Percentiles rank a stretch among this genome's conserved stretches.
Conservation (phyloP, 2,329 filamentous ascomycete genomes). For the Biscogniauxia marginata region DNA sequence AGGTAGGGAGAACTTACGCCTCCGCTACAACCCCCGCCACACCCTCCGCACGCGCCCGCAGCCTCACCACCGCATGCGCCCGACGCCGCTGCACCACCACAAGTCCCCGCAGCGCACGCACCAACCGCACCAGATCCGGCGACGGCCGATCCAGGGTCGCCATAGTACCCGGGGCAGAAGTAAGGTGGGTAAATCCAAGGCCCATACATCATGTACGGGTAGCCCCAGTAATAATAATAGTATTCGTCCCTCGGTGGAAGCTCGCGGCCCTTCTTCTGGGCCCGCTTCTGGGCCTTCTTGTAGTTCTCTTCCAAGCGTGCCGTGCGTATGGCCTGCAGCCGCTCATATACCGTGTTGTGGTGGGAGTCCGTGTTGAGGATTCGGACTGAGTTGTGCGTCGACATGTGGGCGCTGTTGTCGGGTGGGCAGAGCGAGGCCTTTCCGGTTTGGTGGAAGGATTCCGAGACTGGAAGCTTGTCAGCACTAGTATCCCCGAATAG, state of each 20-base stretch:
- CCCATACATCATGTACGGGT: slow-evolving; percentile 47
- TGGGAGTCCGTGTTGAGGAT: slow-evolving; percentile 25
- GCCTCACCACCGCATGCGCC: slow-evolving; percentile 41
- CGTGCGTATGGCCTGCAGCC: slow-evolving; percentile 36
- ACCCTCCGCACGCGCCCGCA: slow-evolving; percentile 31
- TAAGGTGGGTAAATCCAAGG: slow-evolving; percentile 43
- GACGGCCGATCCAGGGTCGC: slow-evolving; percentile 37
- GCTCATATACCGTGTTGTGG: slow-evolving; percentile 32
- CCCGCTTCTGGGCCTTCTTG: slow-evolving; percentile 49
- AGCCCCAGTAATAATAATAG: slow-evolving; percentile 52
- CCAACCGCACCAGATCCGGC: slow-evolving; percentile 39
- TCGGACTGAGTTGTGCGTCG: slow-evolving; percentile 66
- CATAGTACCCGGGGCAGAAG: slow-evolving; percentile 28
- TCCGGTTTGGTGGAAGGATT: slow-evolving; percentile 49
- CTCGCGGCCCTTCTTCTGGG: slow-evolving; percentile 47
- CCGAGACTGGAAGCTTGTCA: slow-evolving; percentile 29
- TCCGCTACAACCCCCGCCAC: slow-evolving; percentile 28
- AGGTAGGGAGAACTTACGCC: slow-evolving; percentile 13
- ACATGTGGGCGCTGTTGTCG: slow-evolving; percentile 66
- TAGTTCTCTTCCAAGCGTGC: slow-evolving; percentile 54
- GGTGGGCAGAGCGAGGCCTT: slow-evolving; percentile 50
- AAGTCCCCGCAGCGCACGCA: slow-evolving; percentile 48
- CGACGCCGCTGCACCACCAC: slow-evolving; percentile 38
- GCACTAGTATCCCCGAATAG: not conserved
- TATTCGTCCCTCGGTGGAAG: slow-evolving; percentile 49